Percentiles rank a stretch among this genome's conserved stretches.
phyloP scores from a whole-genome alignment of 805 yeast species.

The Clavispora fructus region DNA sequence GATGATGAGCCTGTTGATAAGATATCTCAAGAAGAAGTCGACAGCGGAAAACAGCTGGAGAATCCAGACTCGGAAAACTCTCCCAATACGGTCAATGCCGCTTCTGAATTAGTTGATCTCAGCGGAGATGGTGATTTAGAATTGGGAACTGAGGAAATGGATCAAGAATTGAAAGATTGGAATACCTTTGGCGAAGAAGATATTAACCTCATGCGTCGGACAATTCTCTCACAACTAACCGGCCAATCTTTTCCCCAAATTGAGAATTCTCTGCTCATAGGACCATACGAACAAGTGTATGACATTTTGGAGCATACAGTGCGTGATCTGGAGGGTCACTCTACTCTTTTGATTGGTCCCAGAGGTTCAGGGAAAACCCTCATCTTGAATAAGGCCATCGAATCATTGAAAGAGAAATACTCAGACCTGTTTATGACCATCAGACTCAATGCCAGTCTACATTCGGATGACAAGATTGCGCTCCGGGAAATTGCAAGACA shows the following conservation, averaged over 20 bases:
- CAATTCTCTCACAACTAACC: constrained; percentile 8
- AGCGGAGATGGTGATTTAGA: background rate
- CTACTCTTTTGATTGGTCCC: constrained; percentile 76
- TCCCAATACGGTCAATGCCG: no score
- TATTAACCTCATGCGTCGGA: constrained; percentile 3
- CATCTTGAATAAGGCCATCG: constrained; percentile 54
- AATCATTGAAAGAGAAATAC: constrained; percentile 35
- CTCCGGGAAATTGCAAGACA: constrained; percentile 83
- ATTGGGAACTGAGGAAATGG: background rate
- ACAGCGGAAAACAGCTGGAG: no score
- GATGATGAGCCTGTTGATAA: no score
- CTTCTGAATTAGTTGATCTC: background rate
- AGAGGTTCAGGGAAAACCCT: constrained; percentile 71
- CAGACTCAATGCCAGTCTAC: constrained; percentile 63
- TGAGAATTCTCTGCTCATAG: constrained; percentile 13
- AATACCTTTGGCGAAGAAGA: constrained; percentile 1
- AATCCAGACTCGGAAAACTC: no score
- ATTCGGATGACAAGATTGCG: constrained; percentile 71
- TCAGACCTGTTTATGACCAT: constrained; percentile 55
- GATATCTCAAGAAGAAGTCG: no score
- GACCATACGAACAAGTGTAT: constrained; percentile 47
- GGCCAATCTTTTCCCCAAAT: constrained; percentile 7
- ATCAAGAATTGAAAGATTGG: background rate
- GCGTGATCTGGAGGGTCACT: constrained; percentile 68
- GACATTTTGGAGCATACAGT: constrained; percentile 60